Evolutionary conservation across 2,329 filamentous ascomycete genomes (phyloP), one percentile per base, ranked within the genome.

Genomic region (Trichothecium roseum): DNA sequence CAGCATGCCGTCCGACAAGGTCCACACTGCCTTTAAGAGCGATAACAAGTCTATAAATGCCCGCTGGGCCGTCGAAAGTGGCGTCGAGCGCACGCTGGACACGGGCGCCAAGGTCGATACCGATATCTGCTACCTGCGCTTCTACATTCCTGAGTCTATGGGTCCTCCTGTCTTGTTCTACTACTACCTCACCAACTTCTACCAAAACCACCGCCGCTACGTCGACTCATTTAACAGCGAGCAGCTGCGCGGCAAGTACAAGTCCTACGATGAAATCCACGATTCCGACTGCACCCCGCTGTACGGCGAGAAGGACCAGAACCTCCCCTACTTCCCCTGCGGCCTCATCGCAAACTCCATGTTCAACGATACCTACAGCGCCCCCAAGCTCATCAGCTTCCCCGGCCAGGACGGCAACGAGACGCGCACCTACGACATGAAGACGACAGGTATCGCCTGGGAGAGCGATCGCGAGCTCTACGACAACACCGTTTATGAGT

Each of bases 171-270:
- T 98, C 9, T 74, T 89, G 41, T 78, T 96, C 59, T 98, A 95
- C 66, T 98, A 98, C 60, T 82, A 83, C 47, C 78, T 98, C 43
- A 89, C 86, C 39, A 94, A 96, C 63, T 98, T 98, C 64, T 96
- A 96, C 66, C 91, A 98, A 61, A 98, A 98, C 56, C 91, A 98
- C 56, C 82, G 91, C 45, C 81, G 89, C 58, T 98, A 98, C 48
- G 91, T 95, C 41, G 84, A 86, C 53, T 94, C 85, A 2, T 82
- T 94, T 50, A 82, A 88, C 52, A 72, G 80, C 38, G 69, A 84
- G 35, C 91, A 98, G 59, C 68, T 98, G 36, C 63, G 81, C 45
- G 91, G 88, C 31, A 66, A 77, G 5, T 69, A 68, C 9, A 71
- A 83, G 14, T 64, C 66, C 22, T 72, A 69, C 38, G 48, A 46